Percentiles rank a stretch among this genome's conserved stretches.
phyloP scores from a whole-genome alignment of 441 rosid species.

The Arabidopsis hybrid region DNA sequence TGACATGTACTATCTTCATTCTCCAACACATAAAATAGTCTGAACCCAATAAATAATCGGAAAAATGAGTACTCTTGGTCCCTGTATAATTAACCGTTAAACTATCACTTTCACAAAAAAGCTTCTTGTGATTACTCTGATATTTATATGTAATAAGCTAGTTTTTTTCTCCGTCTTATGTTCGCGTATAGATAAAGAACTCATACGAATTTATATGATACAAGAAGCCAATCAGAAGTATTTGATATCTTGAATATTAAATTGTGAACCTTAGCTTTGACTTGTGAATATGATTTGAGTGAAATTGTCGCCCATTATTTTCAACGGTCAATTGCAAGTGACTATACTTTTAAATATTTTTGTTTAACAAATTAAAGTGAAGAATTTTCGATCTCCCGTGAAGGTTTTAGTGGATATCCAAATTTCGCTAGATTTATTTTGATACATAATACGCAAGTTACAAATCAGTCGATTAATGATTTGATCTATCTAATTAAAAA shows the following conservation, averaged over 20 bases:
- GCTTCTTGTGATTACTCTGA: neutral
- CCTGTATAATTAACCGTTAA: conserved; percentile 34
- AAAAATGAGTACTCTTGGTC: conserved; percentile 12
- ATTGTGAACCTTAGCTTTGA: conserved; percentile 13
- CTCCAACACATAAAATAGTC: conserved; percentile 30
- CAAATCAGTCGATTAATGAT: neutral
- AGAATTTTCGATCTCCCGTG: neutral
- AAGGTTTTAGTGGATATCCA: neutral
- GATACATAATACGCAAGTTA: neutral
- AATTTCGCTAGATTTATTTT: neutral
- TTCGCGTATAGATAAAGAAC: neutral
- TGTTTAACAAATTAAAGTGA: conserved; percentile 9
- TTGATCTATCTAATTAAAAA: neutral
- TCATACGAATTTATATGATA: neutral
- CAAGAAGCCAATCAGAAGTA: neutral
- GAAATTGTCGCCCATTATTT: conserved; percentile 18
- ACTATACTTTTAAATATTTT: neutral
- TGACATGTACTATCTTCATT: conserved; percentile 25
- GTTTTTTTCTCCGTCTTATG: neutral
- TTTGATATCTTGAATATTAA: neutral
- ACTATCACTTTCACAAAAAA: conserved; percentile 35
- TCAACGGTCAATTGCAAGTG: conserved; percentile 26
- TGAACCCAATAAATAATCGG: neutral
- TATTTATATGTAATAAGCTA: neutral
- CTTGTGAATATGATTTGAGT: conserved; percentile 22